Conservation (phyloP, 768 basidiomycete species). For the Leucocoprinus birnbaumii region DNA sequence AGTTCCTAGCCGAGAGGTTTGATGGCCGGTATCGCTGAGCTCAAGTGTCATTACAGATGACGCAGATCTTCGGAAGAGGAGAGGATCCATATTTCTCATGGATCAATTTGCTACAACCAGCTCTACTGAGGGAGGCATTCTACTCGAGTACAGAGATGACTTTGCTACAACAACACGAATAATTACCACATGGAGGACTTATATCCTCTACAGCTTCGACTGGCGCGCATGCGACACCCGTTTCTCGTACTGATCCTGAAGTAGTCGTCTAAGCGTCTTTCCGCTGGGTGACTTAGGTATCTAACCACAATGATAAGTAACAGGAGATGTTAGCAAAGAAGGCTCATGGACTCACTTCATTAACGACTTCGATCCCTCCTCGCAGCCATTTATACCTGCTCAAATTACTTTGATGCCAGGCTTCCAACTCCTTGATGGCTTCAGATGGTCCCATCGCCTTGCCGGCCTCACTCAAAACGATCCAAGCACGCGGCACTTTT, state of each 20-base stretch:
- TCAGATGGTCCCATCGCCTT: constrained; percentile 38
- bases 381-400: constrained; percentile 76
- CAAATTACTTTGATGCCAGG: constrained; percentile 58
- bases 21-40: too few relatives aligned
- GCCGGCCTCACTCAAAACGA: constrained; percentile 60
- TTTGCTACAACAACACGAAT: too few relatives aligned
- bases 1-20: too few relatives aligned
- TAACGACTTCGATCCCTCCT: constrained; percentile 68
- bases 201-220: constrained; percentile 26
- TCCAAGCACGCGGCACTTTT: constrained; percentile 74
- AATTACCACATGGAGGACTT: too few relatives aligned
- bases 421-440: constrained; percentile 46
- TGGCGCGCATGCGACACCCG: constrained; percentile 19
- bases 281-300: constrained; percentile 75
- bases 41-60: too few relatives aligned
- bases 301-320: constrained; percentile 26
- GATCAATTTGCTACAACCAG: too few relatives aligned
- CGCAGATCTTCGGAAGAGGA: too few relatives aligned
- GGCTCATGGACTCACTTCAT: constrained; percentile 41
- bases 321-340: background rate
- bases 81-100: too few relatives aligned
- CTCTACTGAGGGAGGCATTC: too few relatives aligned
- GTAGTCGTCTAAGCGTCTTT: constrained; percentile 27
- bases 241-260: constrained; percentile 52
- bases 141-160: too few relatives aligned